Base-by-base conservation (phyloP, 768 basidiomycete species). In the Xerocomus spinulosus region DNA sequence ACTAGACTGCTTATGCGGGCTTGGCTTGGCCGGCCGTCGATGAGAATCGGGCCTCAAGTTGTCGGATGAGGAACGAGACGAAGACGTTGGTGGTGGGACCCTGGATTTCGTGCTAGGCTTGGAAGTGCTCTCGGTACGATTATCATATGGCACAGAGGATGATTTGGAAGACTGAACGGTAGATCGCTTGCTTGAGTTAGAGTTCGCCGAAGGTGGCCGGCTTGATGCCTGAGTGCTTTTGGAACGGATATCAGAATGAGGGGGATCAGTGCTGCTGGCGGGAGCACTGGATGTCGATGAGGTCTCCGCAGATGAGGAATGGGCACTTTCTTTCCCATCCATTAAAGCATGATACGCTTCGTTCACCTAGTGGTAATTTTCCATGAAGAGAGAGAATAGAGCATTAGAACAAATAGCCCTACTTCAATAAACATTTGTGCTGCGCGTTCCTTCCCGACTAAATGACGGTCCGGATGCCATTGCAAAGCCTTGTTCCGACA, bases 401-500 rank as follows among this genome's bases (percentile, higher is more conserved):
- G 14, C 36, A 46, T 43, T 24, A 34, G 41, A 34, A 9, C 26
- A 36, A 45, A 50, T 32, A 42, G 44, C 44, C 70, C 47, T 62
- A 82, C 83, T 70, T 85, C 74, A 40, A 79, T 71, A 64, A 85
- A 85, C 56, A 71, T 71, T 53, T 73, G 72, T 42, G 75, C 75
- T 15, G 80, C 79, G 38, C 63, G 61, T 48, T 81, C 76, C 58
- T 76, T 79, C 50, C 76, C 71, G 23, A 70, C 63, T 18, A 63
- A 55, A 63, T 81, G 79, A 50, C 80, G 81, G 66, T 84, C 82
- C 52, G 82, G 82, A 54, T 85, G 82, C 81, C 82, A 85, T 58
- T 73, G 74, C 46, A 84, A 67, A 54, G 80, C 82, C 82, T 77
- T 52, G 26, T 30, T 51, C 9, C 25, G 28, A 43, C 26, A 18